Conservation (phyloP, 257 asterid species). For the Solanum microdontum region DNA sequence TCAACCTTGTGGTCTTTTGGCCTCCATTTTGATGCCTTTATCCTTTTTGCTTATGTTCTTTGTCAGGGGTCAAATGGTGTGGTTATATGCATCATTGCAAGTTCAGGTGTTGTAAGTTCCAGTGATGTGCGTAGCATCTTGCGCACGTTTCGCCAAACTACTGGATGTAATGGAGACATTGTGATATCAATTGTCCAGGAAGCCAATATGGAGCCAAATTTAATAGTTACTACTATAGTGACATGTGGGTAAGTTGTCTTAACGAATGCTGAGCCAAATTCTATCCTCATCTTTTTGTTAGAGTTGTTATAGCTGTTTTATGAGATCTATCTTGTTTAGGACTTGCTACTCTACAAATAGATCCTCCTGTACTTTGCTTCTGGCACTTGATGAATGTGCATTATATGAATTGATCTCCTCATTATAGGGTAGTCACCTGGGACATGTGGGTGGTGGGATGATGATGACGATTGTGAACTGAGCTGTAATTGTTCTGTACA, state of each 20-base stretch:
- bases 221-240: conserved; percentile 52
- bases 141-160: conserved; percentile 36
- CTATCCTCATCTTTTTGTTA: not conserved
- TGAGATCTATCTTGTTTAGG: not conserved
- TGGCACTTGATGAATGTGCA: not conserved
- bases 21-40: not conserved
- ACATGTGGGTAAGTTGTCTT: conserved; percentile 54
- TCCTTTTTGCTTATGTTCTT: conserved; percentile 5
- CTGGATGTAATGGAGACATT: conserved; percentile 45
- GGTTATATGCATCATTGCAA: conserved; percentile 65
- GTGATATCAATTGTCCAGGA: conserved; percentile 44
- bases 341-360: not conserved
- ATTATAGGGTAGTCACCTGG: not conserved
- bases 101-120: conserved; percentile 48
- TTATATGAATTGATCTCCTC: not conserved
- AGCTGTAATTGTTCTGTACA: not conserved
- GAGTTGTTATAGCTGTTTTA: not conserved
- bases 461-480: not conserved
- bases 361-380: not conserved
- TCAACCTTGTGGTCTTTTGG: not conserved
- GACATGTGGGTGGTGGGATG: not conserved
- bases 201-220: conserved; percentile 47
- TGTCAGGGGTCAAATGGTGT: conserved; percentile 60
- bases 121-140: conserved; percentile 32
- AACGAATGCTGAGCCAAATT: not conserved